Base-by-base conservation (phyloP, 2,329 filamentous ascomycete species). In the Beauveria varroae region DNA sequence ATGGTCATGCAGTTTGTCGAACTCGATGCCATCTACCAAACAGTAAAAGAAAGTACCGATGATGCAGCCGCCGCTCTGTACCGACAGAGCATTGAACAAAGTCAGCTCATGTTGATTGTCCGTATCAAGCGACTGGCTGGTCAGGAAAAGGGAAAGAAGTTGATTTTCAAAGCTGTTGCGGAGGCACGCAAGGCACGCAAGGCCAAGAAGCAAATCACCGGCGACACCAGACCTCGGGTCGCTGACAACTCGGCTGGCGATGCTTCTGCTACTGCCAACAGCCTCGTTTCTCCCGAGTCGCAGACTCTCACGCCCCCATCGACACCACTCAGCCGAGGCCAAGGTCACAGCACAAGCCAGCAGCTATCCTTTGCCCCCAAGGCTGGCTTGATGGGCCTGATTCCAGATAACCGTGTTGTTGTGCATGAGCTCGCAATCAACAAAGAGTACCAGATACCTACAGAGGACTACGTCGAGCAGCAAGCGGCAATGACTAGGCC, bases 1-100 rank as follows among this genome's bases (percentile, higher is more conserved):
- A 93, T 95, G 90, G 81, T 93, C n/a, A 82, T 90, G 68, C 89
- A 91, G 65, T 93, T 93, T 72, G 89, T 93, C 20, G 90, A 92
- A 70, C 81, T 95, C 2, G 90, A 95, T 68, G 87, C 87, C 41
- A 93, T 93, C 53, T 89, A 89, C 80, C 88, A 92, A 70, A 90
- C 88, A 3, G 89, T 95, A 70, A 92, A 91, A 71, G 86, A 91
- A 67, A 86, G 87, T 57, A 89, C 86, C 0, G 86, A 90, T 53
- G 86, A 88, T 44, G 84, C 86, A 18, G 89, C 91, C 2, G 84
- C 88, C 1, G 85, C 84, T 20, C 85, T 91, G n/a, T 93, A 93
- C 69, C 85, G 86, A 41, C 83, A 91, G 68, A 91, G 90, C 63
- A 92, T 93, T 65, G 84, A 89, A 62, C 87, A 92, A 65, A 93